Conservation (phyloP, 495 filamentous ascomycete genomes). For the Annulohypoxylon stygium region DNA sequence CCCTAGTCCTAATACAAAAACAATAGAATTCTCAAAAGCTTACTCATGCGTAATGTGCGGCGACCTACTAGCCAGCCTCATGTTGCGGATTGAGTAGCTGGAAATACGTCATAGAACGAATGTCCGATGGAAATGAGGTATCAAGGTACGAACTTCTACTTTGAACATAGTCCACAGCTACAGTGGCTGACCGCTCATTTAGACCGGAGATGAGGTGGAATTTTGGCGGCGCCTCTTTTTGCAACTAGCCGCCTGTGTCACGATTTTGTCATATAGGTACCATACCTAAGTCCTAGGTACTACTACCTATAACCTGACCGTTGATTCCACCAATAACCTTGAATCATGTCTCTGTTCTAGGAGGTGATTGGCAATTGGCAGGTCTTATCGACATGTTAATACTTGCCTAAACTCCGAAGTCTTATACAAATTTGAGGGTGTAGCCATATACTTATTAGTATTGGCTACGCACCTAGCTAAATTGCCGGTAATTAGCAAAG, state of each 20-base stretch:
- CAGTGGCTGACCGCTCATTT: conserved; percentile 12
- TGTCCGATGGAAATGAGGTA: not conserved
- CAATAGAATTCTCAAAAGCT: conserved; percentile 10
- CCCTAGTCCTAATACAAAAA: conserved; percentile 35
- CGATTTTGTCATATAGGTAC: not conserved
- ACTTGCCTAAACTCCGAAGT: too few relatives aligned
- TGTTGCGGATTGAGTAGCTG: not conserved
- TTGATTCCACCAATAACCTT: not conserved
- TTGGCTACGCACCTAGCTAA: too few relatives aligned
- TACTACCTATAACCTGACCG: not conserved
- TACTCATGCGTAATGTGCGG: not conserved
- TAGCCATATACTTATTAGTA: too few relatives aligned
- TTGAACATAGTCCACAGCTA: not conserved
- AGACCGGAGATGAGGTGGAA: not conserved
- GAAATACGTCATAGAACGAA: not conserved
- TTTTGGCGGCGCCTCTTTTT: not conserved
- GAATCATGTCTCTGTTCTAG: too few relatives aligned
- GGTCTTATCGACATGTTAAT: too few relatives aligned
- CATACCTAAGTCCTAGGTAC: not conserved
- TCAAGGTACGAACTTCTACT: not conserved
- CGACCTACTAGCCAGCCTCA: not conserved
- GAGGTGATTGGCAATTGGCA: too few relatives aligned
- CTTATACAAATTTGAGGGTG: too few relatives aligned
- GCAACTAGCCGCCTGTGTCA: not conserved
- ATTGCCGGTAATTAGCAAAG: too few relatives aligned